Percentiles rank a stretch among this genome's conserved stretches.
phyloP scores from a whole-genome alignment of 306 rosid species.

The Trifolium fragiferum region DNA sequence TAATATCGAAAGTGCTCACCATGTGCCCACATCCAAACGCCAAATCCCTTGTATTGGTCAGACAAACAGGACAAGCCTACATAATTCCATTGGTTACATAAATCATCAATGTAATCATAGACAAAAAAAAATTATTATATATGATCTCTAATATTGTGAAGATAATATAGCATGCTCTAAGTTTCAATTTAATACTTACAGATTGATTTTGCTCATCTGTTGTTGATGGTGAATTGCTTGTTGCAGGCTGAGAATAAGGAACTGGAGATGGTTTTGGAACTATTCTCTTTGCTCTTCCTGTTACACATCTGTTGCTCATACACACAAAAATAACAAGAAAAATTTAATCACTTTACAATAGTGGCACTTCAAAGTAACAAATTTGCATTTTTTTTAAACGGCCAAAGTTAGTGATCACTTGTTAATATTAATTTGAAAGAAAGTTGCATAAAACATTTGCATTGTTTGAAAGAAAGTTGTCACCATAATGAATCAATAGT shows the following conservation, averaged over 20 bases:
- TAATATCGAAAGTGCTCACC: no score
- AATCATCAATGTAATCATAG: constrained; percentile 13
- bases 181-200: no score
- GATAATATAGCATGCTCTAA: no score
- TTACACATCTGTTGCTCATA: constrained; percentile 47
- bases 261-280: constrained; percentile 74
- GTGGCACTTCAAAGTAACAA: background rate
- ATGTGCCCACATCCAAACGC: constrained; percentile 92
- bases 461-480: background rate
- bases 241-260: constrained; percentile 52
- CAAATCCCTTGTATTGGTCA: constrained; percentile 69
- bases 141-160: no score
- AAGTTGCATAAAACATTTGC: background rate
- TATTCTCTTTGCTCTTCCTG: constrained; percentile 67
- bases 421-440: no score
- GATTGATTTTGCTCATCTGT: constrained; percentile 58
- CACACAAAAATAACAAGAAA: background rate
- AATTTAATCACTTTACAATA: background rate
- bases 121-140: background rate
- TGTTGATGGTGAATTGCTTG: constrained; percentile 40
- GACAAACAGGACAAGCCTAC: constrained; percentile 84
- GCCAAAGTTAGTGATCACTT: no score
- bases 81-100: constrained; percentile 31
- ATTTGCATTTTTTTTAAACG: background rate
- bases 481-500: background rate